These are phyloP conservation scores for Ophiocordyceps australis DNA, from an alignment of 2,329 filamentous ascomycete species.

Conservation along the genomic window DNA sequence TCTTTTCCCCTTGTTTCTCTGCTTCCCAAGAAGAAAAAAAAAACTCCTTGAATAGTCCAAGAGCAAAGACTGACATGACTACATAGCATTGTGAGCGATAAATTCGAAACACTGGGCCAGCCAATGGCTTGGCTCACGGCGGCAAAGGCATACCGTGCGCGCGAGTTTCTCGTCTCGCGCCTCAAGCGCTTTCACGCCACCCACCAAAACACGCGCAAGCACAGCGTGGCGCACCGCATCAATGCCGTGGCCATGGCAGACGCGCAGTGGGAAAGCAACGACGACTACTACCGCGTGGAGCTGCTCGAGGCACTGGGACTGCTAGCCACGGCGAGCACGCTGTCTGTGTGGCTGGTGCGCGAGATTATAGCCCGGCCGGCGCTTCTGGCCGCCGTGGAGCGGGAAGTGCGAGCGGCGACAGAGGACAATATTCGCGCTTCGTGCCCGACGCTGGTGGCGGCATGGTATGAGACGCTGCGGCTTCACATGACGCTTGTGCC, in stretches of 20 bases:
- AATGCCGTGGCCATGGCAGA: slow-evolving; percentile 12
- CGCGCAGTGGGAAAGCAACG: slow-evolving; percentile 11
- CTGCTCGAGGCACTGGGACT: slow-evolving; percentile 13
- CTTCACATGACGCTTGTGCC: slow-evolving; percentile 13
- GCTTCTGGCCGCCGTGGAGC: slow-evolving; percentile 6
- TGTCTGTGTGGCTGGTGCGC: slow-evolving; percentile 11
- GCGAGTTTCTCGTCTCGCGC: slow-evolving; percentile 7
- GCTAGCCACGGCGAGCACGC: slow-evolving; percentile 11
- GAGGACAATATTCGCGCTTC: slow-evolving; percentile 4
- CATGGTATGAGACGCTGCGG: slow-evolving; percentile 13
- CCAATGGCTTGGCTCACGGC: slow-evolving; percentile 10
- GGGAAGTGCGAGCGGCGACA: slow-evolving; percentile 5
- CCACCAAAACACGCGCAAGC: slow-evolving; percentile 7
- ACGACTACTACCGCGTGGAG: slow-evolving; percentile 13
- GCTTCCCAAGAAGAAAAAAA: no score
- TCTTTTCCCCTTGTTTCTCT: background rate
- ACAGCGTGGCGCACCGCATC: slow-evolving; percentile 10
- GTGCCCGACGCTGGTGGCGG: slow-evolving; percentile 12
- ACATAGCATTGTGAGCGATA: slow-evolving; percentile 9
- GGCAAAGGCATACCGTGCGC: slow-evolving; percentile 8
- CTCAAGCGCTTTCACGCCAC: slow-evolving; percentile 9
- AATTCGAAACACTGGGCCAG: slow-evolving; percentile 10
- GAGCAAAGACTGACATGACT: slow-evolving; percentile 3
- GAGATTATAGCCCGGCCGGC: slow-evolving; percentile 7
- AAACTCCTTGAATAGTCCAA: no score